Percentiles rank a stretch among this genome's conserved stretches.
These are phyloP conservation scores for Plasmodium fragile DNA, from an alignment of 169 alveolate species.

Conservation along the genomic window DNA sequence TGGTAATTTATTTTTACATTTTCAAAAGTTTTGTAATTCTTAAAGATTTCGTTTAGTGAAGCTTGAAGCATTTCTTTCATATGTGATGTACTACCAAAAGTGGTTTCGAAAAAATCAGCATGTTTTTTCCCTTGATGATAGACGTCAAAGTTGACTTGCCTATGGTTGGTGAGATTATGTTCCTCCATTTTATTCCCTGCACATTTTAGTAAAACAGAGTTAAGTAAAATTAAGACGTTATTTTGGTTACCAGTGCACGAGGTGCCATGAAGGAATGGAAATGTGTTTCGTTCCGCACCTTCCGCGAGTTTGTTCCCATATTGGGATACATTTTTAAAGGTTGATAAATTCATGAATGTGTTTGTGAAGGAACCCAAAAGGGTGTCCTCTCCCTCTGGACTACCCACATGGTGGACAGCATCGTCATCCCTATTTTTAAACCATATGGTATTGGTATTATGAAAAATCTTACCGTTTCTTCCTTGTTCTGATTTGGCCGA, in stretches of 20 bases:
- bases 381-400: background rate
- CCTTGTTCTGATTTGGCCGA: background rate
- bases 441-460: background rate
- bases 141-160: background rate
- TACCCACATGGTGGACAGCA: background rate
- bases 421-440: background rate
- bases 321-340: background rate
- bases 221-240: background rate
- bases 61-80: constrained; percentile 4
- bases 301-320: background rate
- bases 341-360: constrained; percentile 2
- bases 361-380: background rate
- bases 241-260: background rate
- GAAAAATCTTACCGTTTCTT: background rate
- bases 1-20: constrained; percentile 25
- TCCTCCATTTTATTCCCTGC: background rate
- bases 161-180: background rate
- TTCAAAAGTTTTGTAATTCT: constrained; percentile 21
- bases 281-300: background rate
- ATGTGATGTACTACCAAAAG: background rate
- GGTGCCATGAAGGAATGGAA: background rate
- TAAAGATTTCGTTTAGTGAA: constrained; percentile 19
- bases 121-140: background rate
- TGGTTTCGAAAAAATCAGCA: background rate
- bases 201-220: background rate